These are phyloP conservation scores for Tetracladium maxilliforme DNA, from an alignment of 2,329 filamentous ascomycete species.

Conservation along the genomic window DNA sequence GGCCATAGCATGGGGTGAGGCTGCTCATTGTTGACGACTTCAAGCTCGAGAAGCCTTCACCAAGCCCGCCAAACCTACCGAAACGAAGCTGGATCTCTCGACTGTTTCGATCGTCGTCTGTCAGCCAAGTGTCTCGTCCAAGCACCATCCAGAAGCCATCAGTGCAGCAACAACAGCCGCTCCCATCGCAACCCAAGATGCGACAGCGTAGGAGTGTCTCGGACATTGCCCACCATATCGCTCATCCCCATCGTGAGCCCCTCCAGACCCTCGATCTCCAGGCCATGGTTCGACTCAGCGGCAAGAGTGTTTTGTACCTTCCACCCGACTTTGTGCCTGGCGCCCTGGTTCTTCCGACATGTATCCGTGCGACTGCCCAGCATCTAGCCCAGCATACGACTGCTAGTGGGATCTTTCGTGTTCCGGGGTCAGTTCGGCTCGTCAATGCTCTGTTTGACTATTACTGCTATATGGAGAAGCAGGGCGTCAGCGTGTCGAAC, in stretches of 20 bases:
- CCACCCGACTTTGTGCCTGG: conserved; percentile 42
- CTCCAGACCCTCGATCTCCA: conserved; percentile 36
- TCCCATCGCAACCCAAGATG: too few species aligned
- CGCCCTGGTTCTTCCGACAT: conserved; percentile 45
- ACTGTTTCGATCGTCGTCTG: too few species aligned
- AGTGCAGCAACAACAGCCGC: too few species aligned
- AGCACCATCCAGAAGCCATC: too few species aligned
- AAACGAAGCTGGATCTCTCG: too few species aligned
- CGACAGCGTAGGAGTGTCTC: too few species aligned
- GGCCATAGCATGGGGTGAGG: conserved; percentile 34
- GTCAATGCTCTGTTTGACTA: conserved; percentile 48
- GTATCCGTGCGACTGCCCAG: conserved; percentile 51
- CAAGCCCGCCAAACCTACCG: too few species aligned
- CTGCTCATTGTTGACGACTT: conserved; percentile 9
- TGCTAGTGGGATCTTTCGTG: conserved; percentile 46
- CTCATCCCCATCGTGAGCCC: too few species aligned
- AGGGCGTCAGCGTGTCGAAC: conserved; percentile 29
- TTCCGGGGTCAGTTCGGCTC: conserved; percentile 38
- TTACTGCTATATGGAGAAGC: conserved; percentile 36
- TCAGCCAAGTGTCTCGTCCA: too few species aligned
- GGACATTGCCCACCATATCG: too few species aligned
- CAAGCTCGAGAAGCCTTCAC: too few species aligned
- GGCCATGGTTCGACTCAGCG: conserved; percentile 46
- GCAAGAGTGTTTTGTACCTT: conserved; percentile 45
- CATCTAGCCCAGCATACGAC: conserved; percentile 38